Base-by-base conservation (phyloP, 1,284 basidiomycete species). In the Phlebopus sp. region DNA sequence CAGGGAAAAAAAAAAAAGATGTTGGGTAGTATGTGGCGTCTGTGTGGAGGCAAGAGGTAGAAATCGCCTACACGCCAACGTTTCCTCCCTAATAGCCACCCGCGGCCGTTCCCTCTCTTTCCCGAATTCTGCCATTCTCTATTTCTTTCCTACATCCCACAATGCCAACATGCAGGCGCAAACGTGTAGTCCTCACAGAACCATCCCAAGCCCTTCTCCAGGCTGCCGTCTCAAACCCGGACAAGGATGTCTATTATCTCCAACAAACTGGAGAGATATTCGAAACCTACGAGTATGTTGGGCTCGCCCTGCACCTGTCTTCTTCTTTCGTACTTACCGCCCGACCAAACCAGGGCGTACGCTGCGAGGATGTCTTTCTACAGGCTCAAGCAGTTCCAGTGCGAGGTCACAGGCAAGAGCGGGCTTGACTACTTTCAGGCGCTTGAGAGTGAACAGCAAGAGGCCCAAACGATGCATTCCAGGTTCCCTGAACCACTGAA, bases 341-440 rank as follows among this genome's bases (percentile, higher is more conserved):
- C 39, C 53, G 47, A 50, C 38, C 46, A 54, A 56, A 52, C 15
- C 66, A 97, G 93, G 62, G 82, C 90, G 10, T 98, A 96, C 72
- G 83, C 89, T 19, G 81, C 89, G 29, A 85, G 96, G 53, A 88
- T 96, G 77, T 88, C 88, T 51, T 98, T 97, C 75, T 97, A 97
- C 73, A 82, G 86, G 54, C 81, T 92, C 57, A 92, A 91, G 60
- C 87, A 93, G 65, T 96, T 97, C 70, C 91, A 94, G 63, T 94
- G 92, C 67, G 92, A 96, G 75, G 91, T 95, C 58, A 94, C 92
- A 34, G 93, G 93, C 66, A 96, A 92, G 74, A 90, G 90, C 58
- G 86, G 86, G 46, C 78, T 99, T 47, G 89, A 92, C 70, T 99
- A 93, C 72, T 97, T 97, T 67, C 84, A 94, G 63, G 97, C 97